phyloP scores from a whole-genome alignment of 192 early-diverging fungal genomes.

The Linnemannia hyalina region DNA sequence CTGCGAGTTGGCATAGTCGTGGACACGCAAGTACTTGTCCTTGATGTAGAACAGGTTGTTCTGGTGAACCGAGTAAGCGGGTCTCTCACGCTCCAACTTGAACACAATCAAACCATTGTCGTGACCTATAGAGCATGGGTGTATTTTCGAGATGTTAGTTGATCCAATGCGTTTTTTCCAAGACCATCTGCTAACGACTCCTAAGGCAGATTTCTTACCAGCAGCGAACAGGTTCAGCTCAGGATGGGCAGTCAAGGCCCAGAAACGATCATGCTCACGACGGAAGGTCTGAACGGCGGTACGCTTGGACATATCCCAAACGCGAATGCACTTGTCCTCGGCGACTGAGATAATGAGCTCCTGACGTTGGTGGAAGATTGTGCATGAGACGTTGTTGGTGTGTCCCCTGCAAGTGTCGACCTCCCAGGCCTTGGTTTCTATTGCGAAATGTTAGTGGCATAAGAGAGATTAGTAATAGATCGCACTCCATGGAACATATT shows the following conservation, averaged over 20 bases:
- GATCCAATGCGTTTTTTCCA: too few species aligned
- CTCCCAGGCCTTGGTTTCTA: slow-evolving; percentile 98
- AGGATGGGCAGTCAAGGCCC: slow-evolving; percentile 96
- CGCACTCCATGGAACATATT: neutral
- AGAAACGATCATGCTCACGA: slow-evolving; percentile 96
- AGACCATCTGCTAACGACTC: neutral
- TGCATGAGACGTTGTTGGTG: slow-evolving; percentile 96
- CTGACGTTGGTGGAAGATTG: slow-evolving; percentile 96
- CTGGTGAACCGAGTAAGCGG: slow-evolving; percentile 88
- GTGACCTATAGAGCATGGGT: slow-evolving; percentile 72
- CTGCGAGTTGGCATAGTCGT: slow-evolving; percentile 83
- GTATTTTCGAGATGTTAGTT: neutral
- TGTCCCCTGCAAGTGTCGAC: slow-evolving; percentile 99
- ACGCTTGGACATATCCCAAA: slow-evolving; percentile 98
- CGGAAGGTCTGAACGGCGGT: slow-evolving; percentile 96
- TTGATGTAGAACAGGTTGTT: slow-evolving; percentile 90
- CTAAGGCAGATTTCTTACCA: slow-evolving; percentile 59
- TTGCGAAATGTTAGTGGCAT: neutral
- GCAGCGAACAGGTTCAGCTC: slow-evolving; percentile 99
- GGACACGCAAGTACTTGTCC: slow-evolving; percentile 86
- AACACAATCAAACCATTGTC: slow-evolving; percentile 98
- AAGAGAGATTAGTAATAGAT: too few species aligned
- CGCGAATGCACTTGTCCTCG: slow-evolving; percentile 97
- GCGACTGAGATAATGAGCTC: slow-evolving; percentile 94
- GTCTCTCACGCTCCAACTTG: slow-evolving; percentile 98